Conservation (phyloP, 1,284 basidiomycete species). For the Leucoagaricus sp. region DNA sequence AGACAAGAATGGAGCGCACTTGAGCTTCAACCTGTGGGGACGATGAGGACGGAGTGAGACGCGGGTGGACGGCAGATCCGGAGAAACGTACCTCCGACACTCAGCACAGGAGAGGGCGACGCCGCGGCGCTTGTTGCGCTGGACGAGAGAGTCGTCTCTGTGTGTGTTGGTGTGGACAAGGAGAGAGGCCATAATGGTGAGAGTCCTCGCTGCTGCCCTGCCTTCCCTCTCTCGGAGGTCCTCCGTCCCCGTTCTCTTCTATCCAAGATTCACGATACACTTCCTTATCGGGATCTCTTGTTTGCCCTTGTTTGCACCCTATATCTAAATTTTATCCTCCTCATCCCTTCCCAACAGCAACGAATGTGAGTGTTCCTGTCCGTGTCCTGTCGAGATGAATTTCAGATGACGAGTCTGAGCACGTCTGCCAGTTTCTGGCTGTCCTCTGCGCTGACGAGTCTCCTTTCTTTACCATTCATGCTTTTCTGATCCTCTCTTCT, state of each 20-base stretch:
- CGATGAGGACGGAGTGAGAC: constrained; percentile 18
- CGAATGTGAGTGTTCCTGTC: constrained; percentile 27
- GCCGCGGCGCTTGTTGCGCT: constrained; percentile 49
- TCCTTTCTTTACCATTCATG: constrained; percentile 81
- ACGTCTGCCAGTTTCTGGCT: constrained; percentile 57
- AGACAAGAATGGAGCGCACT: constrained; percentile 40
- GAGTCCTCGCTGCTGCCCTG: not conserved
- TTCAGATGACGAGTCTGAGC: constrained; percentile 89
- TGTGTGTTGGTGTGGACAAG: constrained; percentile 25
- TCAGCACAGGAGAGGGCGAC: constrained; percentile 61
- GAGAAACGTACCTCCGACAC: constrained; percentile 52
- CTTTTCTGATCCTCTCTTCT: constrained; percentile 65
- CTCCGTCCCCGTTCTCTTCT: constrained; percentile 13
- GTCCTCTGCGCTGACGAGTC: constrained; percentile 62
- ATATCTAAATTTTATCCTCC: constrained; percentile 19
- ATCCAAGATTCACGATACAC: constrained; percentile 15
- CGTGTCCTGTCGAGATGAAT: constrained; percentile 54
- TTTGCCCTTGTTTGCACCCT: constrained; percentile 30
- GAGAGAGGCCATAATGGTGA: constrained; percentile 20
- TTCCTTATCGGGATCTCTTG: constrained; percentile 14
- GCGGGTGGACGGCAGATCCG: constrained; percentile 3
- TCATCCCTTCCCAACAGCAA: constrained; percentile 4
- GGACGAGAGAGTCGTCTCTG: constrained; percentile 35
- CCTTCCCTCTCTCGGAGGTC: constrained; percentile 8
- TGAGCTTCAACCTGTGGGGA: constrained; percentile 56